These are phyloP conservation scores for Akanthomyces muscarius DNA, from an alignment of 2,329 filamentous ascomycete genomes.

Conservation along the genomic window DNA sequence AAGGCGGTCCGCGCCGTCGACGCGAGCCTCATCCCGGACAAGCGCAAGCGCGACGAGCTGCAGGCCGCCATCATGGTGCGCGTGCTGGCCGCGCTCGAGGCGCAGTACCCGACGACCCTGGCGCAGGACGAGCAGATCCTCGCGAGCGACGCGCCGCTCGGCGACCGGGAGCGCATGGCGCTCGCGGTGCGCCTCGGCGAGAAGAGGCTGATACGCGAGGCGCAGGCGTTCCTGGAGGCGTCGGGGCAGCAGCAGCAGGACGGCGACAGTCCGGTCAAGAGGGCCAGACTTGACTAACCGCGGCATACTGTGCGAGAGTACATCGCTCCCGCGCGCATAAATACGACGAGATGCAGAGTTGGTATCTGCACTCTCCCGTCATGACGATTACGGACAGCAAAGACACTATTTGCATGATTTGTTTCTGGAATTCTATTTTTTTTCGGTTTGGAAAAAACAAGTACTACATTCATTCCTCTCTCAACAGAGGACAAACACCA, in stretches of 20 bases:
- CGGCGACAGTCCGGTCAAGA: slow-evolving; percentile 25
- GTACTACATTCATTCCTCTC: slow-evolving; percentile 2
- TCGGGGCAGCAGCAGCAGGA: slow-evolving; percentile 28
- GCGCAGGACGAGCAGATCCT: slow-evolving; percentile 39
- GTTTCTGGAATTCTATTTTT: neutral
- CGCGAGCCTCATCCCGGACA: slow-evolving; percentile 42
- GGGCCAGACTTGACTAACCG: neutral
- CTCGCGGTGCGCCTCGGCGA: slow-evolving; percentile 66
- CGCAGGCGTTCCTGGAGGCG: slow-evolving; percentile 37
- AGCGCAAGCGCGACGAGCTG: slow-evolving; percentile 46
- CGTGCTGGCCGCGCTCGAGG: slow-evolving; percentile 35
- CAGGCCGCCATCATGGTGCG: slow-evolving; percentile 37
- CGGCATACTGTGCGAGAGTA: too few species aligned
- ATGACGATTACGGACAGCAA: neutral
- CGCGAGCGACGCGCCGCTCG: slow-evolving; percentile 23
- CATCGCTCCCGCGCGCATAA: too few species aligned
- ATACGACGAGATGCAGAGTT: too few species aligned
- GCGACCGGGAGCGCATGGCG: slow-evolving; percentile 53
- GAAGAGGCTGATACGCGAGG: slow-evolving; percentile 60
- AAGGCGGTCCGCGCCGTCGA: slow-evolving; percentile 46
- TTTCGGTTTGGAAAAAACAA: neutral
- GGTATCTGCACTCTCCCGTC: neutral
- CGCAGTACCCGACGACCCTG: slow-evolving; percentile 41
- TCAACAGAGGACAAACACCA: slow-evolving; percentile 5
- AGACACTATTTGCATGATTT: neutral